A percentile compares a stretch with the other conserved stretches of the same genome.
Conservation (phyloP, 805 yeast genomes). For the Nakazawaea holstii region DNA sequence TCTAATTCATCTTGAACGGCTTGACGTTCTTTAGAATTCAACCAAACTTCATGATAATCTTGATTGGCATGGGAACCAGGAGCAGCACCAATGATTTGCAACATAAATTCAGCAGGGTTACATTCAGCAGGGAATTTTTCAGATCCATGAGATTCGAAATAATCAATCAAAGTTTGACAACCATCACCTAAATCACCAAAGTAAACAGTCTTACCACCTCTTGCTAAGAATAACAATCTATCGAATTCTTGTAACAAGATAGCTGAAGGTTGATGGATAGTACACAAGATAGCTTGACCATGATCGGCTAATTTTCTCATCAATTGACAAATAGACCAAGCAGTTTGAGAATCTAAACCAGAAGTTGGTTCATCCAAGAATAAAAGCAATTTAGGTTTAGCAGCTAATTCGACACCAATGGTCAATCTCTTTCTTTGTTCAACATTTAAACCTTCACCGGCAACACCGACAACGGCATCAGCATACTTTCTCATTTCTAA, state of each 20-base stretch:
- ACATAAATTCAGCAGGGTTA: slow-evolving; percentile 91
- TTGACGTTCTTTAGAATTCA: slow-evolving; percentile 55
- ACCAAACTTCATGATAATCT: slow-evolving; percentile 77
- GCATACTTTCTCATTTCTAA: slow-evolving; percentile 67
- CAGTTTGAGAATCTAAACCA: slow-evolving; percentile 67
- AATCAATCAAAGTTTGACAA: slow-evolving; percentile 50
- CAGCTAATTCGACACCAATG: slow-evolving; percentile 68
- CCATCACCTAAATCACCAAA: slow-evolving; percentile 76
- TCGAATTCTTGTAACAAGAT: slow-evolving; percentile 63
- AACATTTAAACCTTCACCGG: slow-evolving; percentile 68
- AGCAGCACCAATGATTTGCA: slow-evolving; percentile 79
- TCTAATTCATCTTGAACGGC: slow-evolving; percentile 57
- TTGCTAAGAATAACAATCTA: slow-evolving; percentile 58
- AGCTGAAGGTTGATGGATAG: slow-evolving; percentile 78
- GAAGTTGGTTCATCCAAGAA: slow-evolving; percentile 73
- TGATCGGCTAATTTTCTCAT: slow-evolving; percentile 62
- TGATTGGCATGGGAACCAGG: slow-evolving; percentile 72
- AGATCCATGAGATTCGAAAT: slow-evolving; percentile 65
- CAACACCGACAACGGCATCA: slow-evolving; percentile 75
- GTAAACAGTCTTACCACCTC: slow-evolving; percentile 77
- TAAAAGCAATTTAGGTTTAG: slow-evolving; percentile 57
- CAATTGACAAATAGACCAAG: slow-evolving; percentile 64
- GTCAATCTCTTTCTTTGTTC: slow-evolving; percentile 66
- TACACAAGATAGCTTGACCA: slow-evolving; percentile 73
- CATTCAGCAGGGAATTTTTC: slow-evolving; percentile 61